These are phyloP conservation scores for Neonectria coccinea DNA, from an alignment of 2,329 filamentous ascomycete species.

Conservation along the genomic window DNA sequence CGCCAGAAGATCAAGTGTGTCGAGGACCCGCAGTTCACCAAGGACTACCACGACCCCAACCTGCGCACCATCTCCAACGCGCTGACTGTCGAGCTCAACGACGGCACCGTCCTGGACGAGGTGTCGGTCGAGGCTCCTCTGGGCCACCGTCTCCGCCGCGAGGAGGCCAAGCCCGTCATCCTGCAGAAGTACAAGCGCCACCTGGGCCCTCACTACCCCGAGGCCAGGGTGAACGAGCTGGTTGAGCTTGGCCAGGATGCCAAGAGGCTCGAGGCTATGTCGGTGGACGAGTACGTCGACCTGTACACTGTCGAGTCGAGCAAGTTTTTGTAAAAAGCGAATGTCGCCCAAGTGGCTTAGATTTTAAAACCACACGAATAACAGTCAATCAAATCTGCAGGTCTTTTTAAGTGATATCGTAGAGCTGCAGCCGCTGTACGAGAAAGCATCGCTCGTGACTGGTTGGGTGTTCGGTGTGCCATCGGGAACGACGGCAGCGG, in stretches of 20 bases:
- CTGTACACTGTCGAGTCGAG: constrained; percentile 76
- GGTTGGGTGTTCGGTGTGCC: constrained; percentile 17
- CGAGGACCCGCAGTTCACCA: constrained; percentile 93
- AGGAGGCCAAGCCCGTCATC: constrained; percentile 98
- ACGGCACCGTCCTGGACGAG: constrained; percentile 91
- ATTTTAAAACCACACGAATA: constrained; percentile 30
- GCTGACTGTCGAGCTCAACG: constrained; percentile 92
- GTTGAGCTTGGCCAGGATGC: constrained; percentile 82
- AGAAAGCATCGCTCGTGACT: background rate
- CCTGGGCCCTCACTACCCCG: constrained; percentile 83
- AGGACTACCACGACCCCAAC: constrained; percentile 93
- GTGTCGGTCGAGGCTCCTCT: constrained; percentile 93
- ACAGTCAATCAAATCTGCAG: background rate
- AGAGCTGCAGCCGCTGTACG: background rate
- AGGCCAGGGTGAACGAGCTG: constrained; percentile 83
- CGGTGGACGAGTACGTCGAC: constrained; percentile 94
- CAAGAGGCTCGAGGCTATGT: constrained; percentile 80
- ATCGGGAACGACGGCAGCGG: constrained; percentile 28
- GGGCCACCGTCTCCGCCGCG: constrained; percentile 88
- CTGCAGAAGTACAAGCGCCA: constrained; percentile 96
- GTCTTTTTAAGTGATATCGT: background rate
- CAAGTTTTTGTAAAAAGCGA: constrained; percentile 59
- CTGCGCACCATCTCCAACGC: constrained; percentile 98
- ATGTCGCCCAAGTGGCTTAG: constrained; percentile 17
- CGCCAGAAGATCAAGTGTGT: constrained; percentile 95